phyloP scores from a whole-genome alignment of 2,329 filamentous ascomycete genomes.

The Aspergillus alliaceus region DNA sequence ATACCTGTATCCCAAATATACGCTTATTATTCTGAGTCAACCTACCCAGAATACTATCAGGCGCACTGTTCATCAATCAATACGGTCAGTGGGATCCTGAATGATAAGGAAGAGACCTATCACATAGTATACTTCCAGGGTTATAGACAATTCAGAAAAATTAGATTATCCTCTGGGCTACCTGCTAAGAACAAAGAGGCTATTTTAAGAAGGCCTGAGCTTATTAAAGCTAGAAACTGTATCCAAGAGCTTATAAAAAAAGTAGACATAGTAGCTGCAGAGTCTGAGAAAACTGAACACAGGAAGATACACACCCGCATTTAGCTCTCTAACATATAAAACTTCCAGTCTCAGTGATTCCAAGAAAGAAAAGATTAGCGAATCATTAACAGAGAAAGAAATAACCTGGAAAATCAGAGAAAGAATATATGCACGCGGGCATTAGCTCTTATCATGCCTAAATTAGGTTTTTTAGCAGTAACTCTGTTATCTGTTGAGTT shows the following conservation, averaged over 20 bases:
- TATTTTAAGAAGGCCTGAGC: constrained; percentile 10
- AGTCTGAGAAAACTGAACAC: constrained; percentile 14
- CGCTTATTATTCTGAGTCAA: constrained; percentile 13
- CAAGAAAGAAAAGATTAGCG: constrained; percentile 13
- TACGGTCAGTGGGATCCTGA: constrained; percentile 18
- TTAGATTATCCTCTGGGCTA: constrained; percentile 13
- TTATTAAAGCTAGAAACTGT: constrained; percentile 9
- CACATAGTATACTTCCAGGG: constrained; percentile 19
- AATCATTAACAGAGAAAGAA: constrained; percentile 17
- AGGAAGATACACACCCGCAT: constrained; percentile 14
- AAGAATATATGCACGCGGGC: constrained; percentile 13
- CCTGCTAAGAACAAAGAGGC: constrained; percentile 13
- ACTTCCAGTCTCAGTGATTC: constrained; percentile 17
- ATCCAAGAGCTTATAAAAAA: constrained; percentile 9
- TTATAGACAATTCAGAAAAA: constrained; percentile 14
- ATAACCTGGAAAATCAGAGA: constrained; percentile 1
- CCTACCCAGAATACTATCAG: constrained; percentile 18
- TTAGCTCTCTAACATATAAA: too few species aligned
- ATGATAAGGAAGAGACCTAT: constrained; percentile 16
- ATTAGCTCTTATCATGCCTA: constrained; percentile 19
- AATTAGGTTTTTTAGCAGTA: constrained; percentile 11
- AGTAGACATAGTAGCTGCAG: constrained; percentile 2
- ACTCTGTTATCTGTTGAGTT: constrained; percentile 12
- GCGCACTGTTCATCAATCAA: constrained; percentile 20
- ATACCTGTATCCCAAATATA: constrained; percentile 22